phyloP scores from a whole-genome alignment of 1,139 yeast species.

The Magnusiomyces magnusii region DNA sequence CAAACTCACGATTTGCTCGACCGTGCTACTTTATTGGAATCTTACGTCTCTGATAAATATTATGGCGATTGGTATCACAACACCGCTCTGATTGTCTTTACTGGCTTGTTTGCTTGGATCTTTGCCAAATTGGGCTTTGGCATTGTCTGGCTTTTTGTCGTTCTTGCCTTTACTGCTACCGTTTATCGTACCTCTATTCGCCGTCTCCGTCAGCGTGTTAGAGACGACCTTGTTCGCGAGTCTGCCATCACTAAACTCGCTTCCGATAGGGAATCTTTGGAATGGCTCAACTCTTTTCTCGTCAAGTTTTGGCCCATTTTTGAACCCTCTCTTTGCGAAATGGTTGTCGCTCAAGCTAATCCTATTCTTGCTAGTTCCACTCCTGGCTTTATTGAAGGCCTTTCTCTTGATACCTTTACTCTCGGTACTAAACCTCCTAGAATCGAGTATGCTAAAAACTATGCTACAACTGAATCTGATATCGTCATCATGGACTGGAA shows the following conservation, averaged over 20 bases:
- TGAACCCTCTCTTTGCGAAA: slow-evolving; percentile 82
- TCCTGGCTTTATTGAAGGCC: slow-evolving; percentile 73
- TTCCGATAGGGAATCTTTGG: slow-evolving; percentile 85
- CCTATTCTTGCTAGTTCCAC: slow-evolving; percentile 65
- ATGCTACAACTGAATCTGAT: slow-evolving; percentile 80
- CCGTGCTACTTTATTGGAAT: slow-evolving; percentile 61
- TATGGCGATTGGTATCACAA: slow-evolving; percentile 98
- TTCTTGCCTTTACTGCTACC: slow-evolving; percentile 52
- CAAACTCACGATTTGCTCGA: slow-evolving; percentile 66
- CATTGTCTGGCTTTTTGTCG: slow-evolving; percentile 70
- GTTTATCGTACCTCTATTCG: slow-evolving; percentile 79
- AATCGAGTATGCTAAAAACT: slow-evolving; percentile 79
- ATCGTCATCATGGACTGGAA: slow-evolving; percentile 96
- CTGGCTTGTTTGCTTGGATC: slow-evolving; percentile 66
- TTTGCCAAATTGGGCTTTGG: slow-evolving; percentile 76
- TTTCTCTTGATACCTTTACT: slow-evolving; percentile 85
- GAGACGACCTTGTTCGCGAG: slow-evolving; percentile 82
- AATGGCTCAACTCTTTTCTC: slow-evolving; percentile 84
- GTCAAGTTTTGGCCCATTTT: slow-evolving; percentile 86
- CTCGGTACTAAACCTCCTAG: slow-evolving; percentile 95
- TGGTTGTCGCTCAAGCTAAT: slow-evolving; percentile 77
- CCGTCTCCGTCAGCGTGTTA: slow-evolving; percentile 61
- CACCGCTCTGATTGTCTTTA: slow-evolving; percentile 58
- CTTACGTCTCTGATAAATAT: slow-evolving; percentile 57
- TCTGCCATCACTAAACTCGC: slow-evolving; percentile 73